Base-by-base conservation (phyloP, 306 rosid species). In the Prunus mume region DNA sequence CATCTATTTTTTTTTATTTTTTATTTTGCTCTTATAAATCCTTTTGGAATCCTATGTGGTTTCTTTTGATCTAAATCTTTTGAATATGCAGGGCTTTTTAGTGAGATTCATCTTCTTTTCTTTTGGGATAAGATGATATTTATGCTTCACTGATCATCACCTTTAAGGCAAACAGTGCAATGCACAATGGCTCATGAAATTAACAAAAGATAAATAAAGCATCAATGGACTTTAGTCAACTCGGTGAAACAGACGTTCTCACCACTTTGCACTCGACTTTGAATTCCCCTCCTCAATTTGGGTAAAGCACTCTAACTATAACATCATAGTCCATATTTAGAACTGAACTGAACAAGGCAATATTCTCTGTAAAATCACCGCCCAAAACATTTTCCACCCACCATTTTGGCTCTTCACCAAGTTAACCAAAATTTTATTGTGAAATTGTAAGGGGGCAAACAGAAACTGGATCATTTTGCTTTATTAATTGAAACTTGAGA, bases 21-120 rank as follows among this genome's bases (percentile, higher is more conserved):
- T 50, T 64, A 71, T 75, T 12, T 80, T 75, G 20, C 65, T 68
- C 80, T 74, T 77, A 11, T 34, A 34, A 20, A 68, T 79, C 32
- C 22, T 80, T 49, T 78, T 74, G 93, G 91, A 84, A 87, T 87
- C 91, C 94, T 66, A 87, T 87, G 90, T 84, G 68, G 72, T 65
- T 63, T 86, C 79, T 78, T 89, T 77, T 79, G 65, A 72, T 74
- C 58, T 63, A 74, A 74, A 77, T 78, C 76, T 82, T 78, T 77
- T 55, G 78, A 80, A 79, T 84, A 71, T 80, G 55, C 88, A 62
- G 51, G 73, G 63, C 65, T 80, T 86, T 81, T 69, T 74, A 68
- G 69, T 76, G 74, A 71, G 73, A 83, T 88, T 83, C 87, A 88
- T 78, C 15, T 77, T 38, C 19, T 81, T 80, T 81, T 58, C 50